Conservation (phyloP, 2,329 filamentous ascomycete genomes). For the Trichoderma atroviride region DNA sequence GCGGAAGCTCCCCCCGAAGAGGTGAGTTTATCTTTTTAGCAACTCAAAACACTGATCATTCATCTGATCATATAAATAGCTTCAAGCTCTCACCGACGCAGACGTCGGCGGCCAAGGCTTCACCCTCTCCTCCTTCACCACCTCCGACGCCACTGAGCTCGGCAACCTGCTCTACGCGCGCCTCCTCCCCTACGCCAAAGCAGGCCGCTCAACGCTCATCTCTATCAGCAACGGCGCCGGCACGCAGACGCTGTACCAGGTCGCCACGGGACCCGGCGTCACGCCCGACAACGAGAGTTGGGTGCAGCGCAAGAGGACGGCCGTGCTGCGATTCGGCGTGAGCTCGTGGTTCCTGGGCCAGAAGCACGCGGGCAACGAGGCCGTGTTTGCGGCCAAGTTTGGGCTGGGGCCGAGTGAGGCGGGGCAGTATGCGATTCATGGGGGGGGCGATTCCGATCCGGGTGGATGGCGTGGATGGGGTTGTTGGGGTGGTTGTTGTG, state of each 20-base stretch:
- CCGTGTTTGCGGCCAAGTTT: constrained; percentile 65
- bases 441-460: constrained; percentile 72
- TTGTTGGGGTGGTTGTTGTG: constrained; percentile 75
- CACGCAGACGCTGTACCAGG: constrained; percentile 69
- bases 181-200: constrained; percentile 52
- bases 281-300: constrained; percentile 72
- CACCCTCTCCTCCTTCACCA: constrained; percentile 58
- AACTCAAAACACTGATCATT: background rate
- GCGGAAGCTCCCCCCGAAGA: constrained; percentile 12
- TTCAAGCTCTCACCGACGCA: constrained; percentile 33
- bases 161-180: constrained; percentile 66
- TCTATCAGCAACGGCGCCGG: constrained; percentile 64
- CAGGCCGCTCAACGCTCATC: constrained; percentile 55
- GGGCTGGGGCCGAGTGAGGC: constrained; percentile 60
- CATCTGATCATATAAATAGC: constrained; percentile 28
- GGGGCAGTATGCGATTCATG: constrained; percentile 73
- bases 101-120: constrained; percentile 48
- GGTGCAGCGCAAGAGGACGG: constrained; percentile 71
- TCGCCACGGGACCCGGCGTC: constrained; percentile 66
- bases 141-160: constrained; percentile 65
- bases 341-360: constrained; percentile 72
- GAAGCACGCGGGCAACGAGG: constrained; percentile 67
- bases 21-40: constrained; percentile 3
- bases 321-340: constrained; percentile 70
- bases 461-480: constrained; percentile 72